These are phyloP conservation scores for Diddensiella santjacobensis DNA, from an alignment of 805 yeast genomes.

Conservation along the genomic window DNA sequence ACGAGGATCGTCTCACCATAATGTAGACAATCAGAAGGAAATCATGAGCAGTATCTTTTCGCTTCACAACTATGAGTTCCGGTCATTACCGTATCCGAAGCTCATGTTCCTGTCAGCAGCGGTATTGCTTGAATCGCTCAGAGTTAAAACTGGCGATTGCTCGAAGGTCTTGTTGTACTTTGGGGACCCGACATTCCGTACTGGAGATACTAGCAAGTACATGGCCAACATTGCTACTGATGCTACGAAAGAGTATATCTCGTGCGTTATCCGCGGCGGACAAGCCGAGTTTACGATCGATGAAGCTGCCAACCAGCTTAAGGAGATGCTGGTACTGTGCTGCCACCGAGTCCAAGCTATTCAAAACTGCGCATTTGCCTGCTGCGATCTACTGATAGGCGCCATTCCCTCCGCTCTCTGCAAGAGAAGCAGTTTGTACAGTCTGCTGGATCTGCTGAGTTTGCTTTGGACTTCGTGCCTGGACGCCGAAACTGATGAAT, in stretches of 20 bases:
- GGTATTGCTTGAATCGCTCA: conserved; percentile 67
- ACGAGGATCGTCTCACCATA: conserved; percentile 81
- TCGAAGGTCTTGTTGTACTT: conserved; percentile 73
- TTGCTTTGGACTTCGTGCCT: conserved; percentile 72
- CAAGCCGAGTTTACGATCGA: conserved; percentile 53
- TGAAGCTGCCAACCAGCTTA: conserved; percentile 63
- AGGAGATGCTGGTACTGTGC: conserved; percentile 60
- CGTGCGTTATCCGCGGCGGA: conserved; percentile 49
- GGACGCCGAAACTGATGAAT: conserved; percentile 80
- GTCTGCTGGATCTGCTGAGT: conserved; percentile 76
- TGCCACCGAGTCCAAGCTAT: conserved; percentile 73
- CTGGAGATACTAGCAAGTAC: conserved; percentile 64
- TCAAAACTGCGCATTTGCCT: conserved; percentile 74
- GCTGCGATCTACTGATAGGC: conserved; percentile 64
- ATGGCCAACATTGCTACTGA: conserved; percentile 62
- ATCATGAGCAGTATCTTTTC: conserved; percentile 36
- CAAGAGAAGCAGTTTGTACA: conserved; percentile 65
- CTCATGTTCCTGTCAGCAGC: conserved; percentile 86
- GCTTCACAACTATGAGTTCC: conserved; percentile 49
- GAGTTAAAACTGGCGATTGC: conserved; percentile 79
- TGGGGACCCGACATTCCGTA: conserved; percentile 76
- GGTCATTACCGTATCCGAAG: conserved; percentile 63
- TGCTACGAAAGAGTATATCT: conserved; percentile 54
- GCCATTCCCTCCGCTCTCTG: conserved; percentile 76
- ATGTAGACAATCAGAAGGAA: conserved; percentile 68